Evolutionary conservation across 2,329 filamentous ascomycete genomes (phyloP).

Genomic region (Epichloe gansuensis): DNA sequence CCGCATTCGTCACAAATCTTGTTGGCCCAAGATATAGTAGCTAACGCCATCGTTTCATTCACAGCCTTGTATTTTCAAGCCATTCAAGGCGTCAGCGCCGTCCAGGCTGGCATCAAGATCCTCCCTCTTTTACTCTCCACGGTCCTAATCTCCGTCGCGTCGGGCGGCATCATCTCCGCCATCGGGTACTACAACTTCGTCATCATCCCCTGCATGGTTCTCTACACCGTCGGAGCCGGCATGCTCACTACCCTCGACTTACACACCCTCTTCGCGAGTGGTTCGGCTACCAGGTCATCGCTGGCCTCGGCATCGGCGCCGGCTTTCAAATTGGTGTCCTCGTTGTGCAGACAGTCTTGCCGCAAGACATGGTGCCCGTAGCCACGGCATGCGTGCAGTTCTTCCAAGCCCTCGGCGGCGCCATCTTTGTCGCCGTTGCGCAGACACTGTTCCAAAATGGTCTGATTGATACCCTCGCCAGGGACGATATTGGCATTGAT

Average conservation of each 20-base stretch:
- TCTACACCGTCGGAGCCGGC: slow-evolving; percentile 35
- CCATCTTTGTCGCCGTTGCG: slow-evolving; percentile 51
- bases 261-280: slow-evolving; percentile 34
- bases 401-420: slow-evolving; percentile 53
- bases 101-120: slow-evolving; percentile 42
- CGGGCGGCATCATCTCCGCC: slow-evolving; percentile 29
- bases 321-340: slow-evolving; percentile 37
- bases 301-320: slow-evolving; percentile 39
- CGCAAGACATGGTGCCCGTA: slow-evolving; percentile 35
- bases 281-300: slow-evolving; percentile 47
- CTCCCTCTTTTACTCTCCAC: slow-evolving; percentile 40
- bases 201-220: slow-evolving; percentile 29
- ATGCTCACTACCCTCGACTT: slow-evolving; percentile 42
- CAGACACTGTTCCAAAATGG: slow-evolving; percentile 58
- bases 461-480: slow-evolving; percentile 38
- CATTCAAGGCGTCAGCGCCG: slow-evolving; percentile 38
- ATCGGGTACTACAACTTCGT: slow-evolving; percentile 30
- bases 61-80: slow-evolving; percentile 41
- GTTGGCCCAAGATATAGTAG: slow-evolving; percentile 7
- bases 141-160: slow-evolving; percentile 33
- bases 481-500: slow-evolving; percentile 32
- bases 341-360: slow-evolving; percentile 39
- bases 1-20: too few relatives aligned
- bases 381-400: slow-evolving; percentile 44
- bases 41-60: background rate